A percentile compares a stretch with the other conserved stretches of the same genome.
These are phyloP conservation scores for Candida ascalaphidarum DNA, from an alignment of 805 yeast species.

Conservation along the genomic window DNA sequence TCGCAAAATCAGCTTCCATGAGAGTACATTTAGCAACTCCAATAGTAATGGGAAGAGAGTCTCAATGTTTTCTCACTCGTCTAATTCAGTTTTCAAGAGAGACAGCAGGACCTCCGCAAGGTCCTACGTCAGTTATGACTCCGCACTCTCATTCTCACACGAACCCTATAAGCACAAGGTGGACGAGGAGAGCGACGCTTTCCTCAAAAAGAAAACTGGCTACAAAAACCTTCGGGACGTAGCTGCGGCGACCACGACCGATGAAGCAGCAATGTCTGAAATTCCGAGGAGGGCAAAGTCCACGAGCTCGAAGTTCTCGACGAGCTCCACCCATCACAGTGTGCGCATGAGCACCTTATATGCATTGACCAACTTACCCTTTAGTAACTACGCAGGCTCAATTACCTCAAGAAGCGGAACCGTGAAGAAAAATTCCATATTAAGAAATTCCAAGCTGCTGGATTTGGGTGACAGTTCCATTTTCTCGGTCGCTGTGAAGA, in stretches of 20 bases:
- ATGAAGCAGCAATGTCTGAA: not conserved
- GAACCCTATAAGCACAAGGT: slow-evolving; percentile 9
- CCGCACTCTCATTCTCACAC: slow-evolving; percentile 35
- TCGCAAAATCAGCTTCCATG: slow-evolving; percentile 16
- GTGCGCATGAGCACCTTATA: slow-evolving; percentile 26
- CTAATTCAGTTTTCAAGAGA: slow-evolving; percentile 25
- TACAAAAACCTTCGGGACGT: slow-evolving; percentile 37
- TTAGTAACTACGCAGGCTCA: slow-evolving; percentile 9
- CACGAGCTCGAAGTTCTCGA: slow-evolving; percentile 10
- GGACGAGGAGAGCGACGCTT: slow-evolving; percentile 11
- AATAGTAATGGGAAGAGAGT: slow-evolving; percentile 6
- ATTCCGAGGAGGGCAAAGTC: slow-evolving; percentile 1
- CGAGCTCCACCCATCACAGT: slow-evolving; percentile 12
- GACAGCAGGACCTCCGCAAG: slow-evolving; percentile 21
- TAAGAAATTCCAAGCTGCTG: slow-evolving; percentile 14
- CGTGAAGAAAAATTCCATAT: slow-evolving; percentile 4
- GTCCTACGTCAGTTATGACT: slow-evolving; percentile 56
- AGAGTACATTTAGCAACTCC: slow-evolving; percentile 4
- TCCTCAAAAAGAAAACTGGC: slow-evolving; percentile 42
- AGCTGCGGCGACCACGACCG: slow-evolving; percentile 8
- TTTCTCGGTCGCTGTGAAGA: slow-evolving; percentile 20
- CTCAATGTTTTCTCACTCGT: slow-evolving; percentile 17
- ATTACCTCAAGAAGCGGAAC: slow-evolving; percentile 1
- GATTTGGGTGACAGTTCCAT: slow-evolving; percentile 23
- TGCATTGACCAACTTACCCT: slow-evolving; percentile 34